Conservation (phyloP, 768 basidiomycete genomes). For the Mycena capillaripes region DNA sequence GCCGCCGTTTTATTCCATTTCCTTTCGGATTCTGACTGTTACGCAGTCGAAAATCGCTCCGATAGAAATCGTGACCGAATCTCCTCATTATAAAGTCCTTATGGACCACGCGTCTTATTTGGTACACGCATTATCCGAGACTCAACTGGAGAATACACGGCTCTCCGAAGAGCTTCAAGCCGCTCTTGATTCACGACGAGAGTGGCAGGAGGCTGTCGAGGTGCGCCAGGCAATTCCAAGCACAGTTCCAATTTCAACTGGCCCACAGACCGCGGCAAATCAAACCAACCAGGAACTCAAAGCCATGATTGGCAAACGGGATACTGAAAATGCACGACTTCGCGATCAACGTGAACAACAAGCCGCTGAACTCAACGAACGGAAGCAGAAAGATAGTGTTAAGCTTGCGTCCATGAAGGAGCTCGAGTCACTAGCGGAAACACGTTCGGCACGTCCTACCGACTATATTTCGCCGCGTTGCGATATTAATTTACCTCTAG, state of each 20-base stretch:
- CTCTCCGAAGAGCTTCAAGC: slow-evolving; percentile 61
- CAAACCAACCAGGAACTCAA: slow-evolving; percentile 76
- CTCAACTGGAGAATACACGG: slow-evolving; percentile 52
- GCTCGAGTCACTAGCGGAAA: slow-evolving; percentile 73
- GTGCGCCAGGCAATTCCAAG: slow-evolving; percentile 50
- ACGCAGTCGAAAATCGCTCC: slow-evolving; percentile 58
- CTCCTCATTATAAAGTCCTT: slow-evolving; percentile 68
- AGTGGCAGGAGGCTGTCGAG: slow-evolving; percentile 60
- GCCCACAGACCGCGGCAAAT: slow-evolving; percentile 52
- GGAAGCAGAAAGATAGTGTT: slow-evolving; percentile 72
- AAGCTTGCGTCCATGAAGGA: slow-evolving; percentile 75
- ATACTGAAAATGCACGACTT: slow-evolving; percentile 75
- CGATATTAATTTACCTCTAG: slow-evolving; percentile 48
- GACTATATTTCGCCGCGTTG: slow-evolving; percentile 22
- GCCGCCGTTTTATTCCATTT: slow-evolving; percentile 1
- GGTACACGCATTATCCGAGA: slow-evolving; percentile 57
- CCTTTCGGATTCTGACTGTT: background rate
- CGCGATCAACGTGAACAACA: slow-evolving; percentile 81
- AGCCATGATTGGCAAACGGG: slow-evolving; percentile 70
- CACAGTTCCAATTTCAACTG: slow-evolving; percentile 27
- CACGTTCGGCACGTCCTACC: slow-evolving; percentile 62
- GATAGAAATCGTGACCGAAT: slow-evolving; percentile 61
- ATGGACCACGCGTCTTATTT: slow-evolving; percentile 66
- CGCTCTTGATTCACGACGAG: slow-evolving; percentile 55
- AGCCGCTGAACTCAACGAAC: slow-evolving; percentile 74